A percentile compares a stretch with the other conserved stretches of the same genome.
These are phyloP conservation scores for Trypanosoma brucei DNA, from an alignment of 208 protist genomes.

Conservation along the genomic window DNA sequence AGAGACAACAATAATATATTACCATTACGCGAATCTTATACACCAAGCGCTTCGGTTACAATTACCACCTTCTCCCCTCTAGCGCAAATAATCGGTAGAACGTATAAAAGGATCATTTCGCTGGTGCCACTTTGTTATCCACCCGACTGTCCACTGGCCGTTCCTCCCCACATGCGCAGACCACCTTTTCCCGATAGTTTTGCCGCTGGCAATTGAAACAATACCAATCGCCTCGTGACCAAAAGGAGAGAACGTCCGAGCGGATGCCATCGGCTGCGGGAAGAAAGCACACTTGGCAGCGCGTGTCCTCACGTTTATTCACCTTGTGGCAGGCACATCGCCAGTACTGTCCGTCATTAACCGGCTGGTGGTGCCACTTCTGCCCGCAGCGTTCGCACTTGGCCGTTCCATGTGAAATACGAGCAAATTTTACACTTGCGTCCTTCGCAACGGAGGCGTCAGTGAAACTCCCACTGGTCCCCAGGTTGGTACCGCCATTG, in stretches of 20 bases:
- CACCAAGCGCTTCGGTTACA: too few species aligned
- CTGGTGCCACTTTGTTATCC: neutral
- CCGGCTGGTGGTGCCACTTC: conserved; percentile 59
- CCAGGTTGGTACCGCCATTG: neutral
- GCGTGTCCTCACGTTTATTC: conserved; percentile 21
- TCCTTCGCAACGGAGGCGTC: neutral
- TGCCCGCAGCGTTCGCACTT: conserved; percentile 46
- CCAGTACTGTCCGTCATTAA: conserved; percentile 36
- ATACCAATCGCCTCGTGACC: conserved; percentile 70
- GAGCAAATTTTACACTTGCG: conserved; percentile 11
- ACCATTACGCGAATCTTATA: too few species aligned
- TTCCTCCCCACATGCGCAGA: conserved; percentile 44
- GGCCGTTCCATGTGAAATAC: conserved; percentile 28
- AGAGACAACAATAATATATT: too few species aligned
- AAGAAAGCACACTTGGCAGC: conserved; percentile 50
- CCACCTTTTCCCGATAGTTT: conserved; percentile 49
- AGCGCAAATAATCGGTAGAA: neutral
- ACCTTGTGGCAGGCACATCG: conserved; percentile 72
- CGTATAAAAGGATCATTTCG: neutral
- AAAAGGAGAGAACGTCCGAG: conserved; percentile 47
- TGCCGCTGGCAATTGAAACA: conserved; percentile 46
- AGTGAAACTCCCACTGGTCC: neutral
- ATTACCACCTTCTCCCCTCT: too few species aligned
- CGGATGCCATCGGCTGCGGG: conserved; percentile 37
- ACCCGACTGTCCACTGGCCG: conserved; percentile 2